Evolutionary conservation across 2,329 filamentous ascomycete species (phyloP).

Genomic region (Pseudocercospora ulei): DNA sequence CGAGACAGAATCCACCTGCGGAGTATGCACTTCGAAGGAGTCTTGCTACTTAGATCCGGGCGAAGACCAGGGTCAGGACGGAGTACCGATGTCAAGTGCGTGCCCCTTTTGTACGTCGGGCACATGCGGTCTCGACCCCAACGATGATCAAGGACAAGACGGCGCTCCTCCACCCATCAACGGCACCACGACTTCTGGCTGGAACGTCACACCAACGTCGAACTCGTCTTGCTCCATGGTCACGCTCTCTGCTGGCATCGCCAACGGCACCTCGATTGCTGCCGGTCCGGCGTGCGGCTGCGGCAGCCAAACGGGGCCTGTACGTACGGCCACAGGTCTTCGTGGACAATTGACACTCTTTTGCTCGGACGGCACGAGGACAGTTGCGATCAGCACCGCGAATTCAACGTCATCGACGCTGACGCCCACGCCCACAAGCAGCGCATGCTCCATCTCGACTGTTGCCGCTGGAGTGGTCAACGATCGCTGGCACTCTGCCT

Average conservation of each 20-base stretch:
- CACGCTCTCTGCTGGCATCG: not conserved
- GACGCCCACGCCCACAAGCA: not conserved
- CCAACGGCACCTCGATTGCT: not conserved
- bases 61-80: conserved; percentile 8
- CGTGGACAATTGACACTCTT: not conserved
- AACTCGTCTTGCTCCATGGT: conserved; percentile 1
- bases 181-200: not conserved
- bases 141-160: not conserved
- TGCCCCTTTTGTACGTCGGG: not conserved
- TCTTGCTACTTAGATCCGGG: not conserved
- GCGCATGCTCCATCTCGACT: not conserved
- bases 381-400: not conserved
- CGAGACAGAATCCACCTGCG: no score
- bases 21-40: conserved; percentile 1
- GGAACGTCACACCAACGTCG: not conserved
- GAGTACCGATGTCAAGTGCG: not conserved
- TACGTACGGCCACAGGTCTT: not conserved
- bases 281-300: not conserved
- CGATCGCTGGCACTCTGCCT: not conserved
- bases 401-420: not conserved
- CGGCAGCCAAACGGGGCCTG: not conserved
- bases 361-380: not conserved
- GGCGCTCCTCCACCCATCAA: not conserved
- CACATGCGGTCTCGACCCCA: not conserved
- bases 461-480: not conserved